Evolutionary conservation across 352 stramenopile species (phyloP).

Genomic region (Pythium monospermum): DNA sequence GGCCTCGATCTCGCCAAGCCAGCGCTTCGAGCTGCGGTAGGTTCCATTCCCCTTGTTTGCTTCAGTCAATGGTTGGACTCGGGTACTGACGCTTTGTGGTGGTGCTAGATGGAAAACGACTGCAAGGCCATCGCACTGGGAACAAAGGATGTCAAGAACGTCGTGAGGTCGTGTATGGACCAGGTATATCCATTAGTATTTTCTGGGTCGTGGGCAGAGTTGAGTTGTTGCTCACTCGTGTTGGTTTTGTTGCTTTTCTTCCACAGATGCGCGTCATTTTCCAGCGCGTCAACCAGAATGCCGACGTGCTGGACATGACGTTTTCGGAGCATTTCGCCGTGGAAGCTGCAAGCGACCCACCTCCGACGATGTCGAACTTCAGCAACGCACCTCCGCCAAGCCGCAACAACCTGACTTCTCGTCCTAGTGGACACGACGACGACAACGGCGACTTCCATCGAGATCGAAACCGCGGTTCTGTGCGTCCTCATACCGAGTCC

Average conservation of each 20-base stretch:
- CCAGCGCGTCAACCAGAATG: conserved; percentile 62
- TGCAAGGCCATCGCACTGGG: conserved; percentile 85
- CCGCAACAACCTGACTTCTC: too few species aligned
- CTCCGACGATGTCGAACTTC: conserved; percentile 36
- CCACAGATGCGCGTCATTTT: conserved; percentile 77
- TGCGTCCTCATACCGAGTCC: too few species aligned
- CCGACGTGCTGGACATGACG: conserved; percentile 86
- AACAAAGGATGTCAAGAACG: conserved; percentile 66
- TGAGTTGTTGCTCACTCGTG: background rate
- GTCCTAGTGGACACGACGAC: too few species aligned
- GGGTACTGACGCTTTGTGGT: too few species aligned
- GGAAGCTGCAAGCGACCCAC: conserved; percentile 1
- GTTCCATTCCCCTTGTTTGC: conserved; percentile 1
- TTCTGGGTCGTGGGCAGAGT: background rate
- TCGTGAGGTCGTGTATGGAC: conserved; percentile 80
- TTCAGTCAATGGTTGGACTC: too few species aligned
- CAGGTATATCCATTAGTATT: conserved; percentile 49
- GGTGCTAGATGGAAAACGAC: conserved; percentile 91
- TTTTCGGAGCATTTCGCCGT: conserved; percentile 86
- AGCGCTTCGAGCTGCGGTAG: conserved; percentile 84
- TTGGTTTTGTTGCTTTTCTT: background rate
- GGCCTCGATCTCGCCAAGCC: conserved; percentile 96
- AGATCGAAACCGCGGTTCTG: too few species aligned
- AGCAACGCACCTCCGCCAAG: too few species aligned
- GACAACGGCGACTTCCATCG: too few species aligned